These are phyloP conservation scores for Tuber borchii DNA, from an alignment of 495 filamentous ascomycete species.

Conservation along the genomic window DNA sequence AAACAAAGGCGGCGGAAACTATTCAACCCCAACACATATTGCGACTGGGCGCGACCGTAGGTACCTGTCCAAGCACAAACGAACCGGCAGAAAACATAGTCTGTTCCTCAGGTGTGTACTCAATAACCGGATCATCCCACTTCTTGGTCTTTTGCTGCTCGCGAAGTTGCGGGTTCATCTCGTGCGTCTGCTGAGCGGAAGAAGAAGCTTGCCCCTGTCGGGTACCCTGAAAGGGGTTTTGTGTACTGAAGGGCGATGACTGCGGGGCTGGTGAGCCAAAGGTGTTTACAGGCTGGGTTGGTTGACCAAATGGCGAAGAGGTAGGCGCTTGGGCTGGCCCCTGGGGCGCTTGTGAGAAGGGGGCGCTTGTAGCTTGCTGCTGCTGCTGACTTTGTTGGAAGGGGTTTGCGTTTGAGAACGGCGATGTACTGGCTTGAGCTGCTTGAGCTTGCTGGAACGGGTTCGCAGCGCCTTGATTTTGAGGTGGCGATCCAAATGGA, in stretches of 20 bases:
- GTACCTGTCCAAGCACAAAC: constrained; percentile 35
- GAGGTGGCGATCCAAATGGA: constrained; percentile 4
- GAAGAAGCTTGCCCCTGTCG: constrained; percentile 17
- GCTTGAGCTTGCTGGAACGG: constrained; percentile 31
- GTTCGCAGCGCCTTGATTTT: neutral
- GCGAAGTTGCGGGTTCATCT: constrained; percentile 22
- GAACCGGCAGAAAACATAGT: constrained; percentile 26
- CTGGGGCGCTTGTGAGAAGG: constrained; percentile 12
- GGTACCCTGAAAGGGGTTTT: constrained; percentile 26
- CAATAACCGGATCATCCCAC: constrained; percentile 40
- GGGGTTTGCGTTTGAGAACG: constrained; percentile 31
- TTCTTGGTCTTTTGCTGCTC: constrained; percentile 34
- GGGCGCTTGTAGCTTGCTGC: constrained; percentile 16
- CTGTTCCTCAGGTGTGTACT: constrained; percentile 30
- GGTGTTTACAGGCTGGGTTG: constrained; percentile 10
- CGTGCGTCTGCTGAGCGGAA: constrained; percentile 1
- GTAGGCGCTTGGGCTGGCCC: constrained; percentile 3
- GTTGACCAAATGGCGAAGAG: constrained; percentile 17
- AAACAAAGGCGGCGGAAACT: neutral
- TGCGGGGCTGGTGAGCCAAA: constrained; percentile 17
- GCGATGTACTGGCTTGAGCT: constrained; percentile 10
- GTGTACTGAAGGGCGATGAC: constrained; percentile 25
- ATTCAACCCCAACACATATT: constrained; percentile 39
- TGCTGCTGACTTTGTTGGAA: constrained; percentile 26
- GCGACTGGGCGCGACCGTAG: constrained; percentile 36